Evolutionary conservation across 805 yeast species (phyloP).

Genomic region (Metschnikowia koreensis): DNA sequence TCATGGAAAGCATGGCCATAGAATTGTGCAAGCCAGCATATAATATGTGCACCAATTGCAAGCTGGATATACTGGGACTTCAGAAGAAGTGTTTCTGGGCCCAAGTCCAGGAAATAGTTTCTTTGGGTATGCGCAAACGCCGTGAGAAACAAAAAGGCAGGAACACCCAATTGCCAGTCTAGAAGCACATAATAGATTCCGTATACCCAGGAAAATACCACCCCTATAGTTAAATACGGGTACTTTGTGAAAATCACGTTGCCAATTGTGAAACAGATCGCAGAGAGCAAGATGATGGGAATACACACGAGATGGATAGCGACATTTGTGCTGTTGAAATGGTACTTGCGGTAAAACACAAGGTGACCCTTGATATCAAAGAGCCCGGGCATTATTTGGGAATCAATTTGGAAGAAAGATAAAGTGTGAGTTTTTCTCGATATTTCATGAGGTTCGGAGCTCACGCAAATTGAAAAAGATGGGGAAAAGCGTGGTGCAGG

Average conservation of each 20-base stretch:
- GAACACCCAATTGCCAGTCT: constrained; percentile 45
- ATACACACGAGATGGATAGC: constrained; percentile 75
- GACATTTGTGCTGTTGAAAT: constrained; percentile 57
- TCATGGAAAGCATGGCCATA: constrained; percentile 86
- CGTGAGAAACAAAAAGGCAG: constrained; percentile 25
- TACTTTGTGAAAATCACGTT: constrained; percentile 5
- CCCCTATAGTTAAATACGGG: constrained; percentile 47
- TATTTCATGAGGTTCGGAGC: neutral
- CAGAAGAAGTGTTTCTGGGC: constrained; percentile 2
- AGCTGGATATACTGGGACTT: constrained; percentile 23
- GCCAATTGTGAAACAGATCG: constrained; percentile 37
- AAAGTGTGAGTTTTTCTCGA: neutral
- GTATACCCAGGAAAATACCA: constrained; percentile 45
- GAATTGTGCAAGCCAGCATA: constrained; percentile 81
- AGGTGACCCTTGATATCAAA: constrained; percentile 38
- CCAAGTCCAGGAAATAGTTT: constrained; percentile 19
- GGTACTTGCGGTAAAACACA: constrained; percentile 32
- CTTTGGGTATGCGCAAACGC: constrained; percentile 25
- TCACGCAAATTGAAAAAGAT: neutral
- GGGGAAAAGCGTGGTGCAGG: neutral
- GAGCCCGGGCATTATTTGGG: constrained; percentile 27
- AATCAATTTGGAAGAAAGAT: neutral
- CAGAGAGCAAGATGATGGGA: constrained; percentile 66
- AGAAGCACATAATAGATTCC: constrained; percentile 58
- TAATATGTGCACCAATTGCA: constrained; percentile 45